Evolutionary conservation across 2,329 filamentous ascomycete genomes (phyloP), one percentile per base, ranked within the genome.

Genomic region (Microdochium paspali): DNA sequence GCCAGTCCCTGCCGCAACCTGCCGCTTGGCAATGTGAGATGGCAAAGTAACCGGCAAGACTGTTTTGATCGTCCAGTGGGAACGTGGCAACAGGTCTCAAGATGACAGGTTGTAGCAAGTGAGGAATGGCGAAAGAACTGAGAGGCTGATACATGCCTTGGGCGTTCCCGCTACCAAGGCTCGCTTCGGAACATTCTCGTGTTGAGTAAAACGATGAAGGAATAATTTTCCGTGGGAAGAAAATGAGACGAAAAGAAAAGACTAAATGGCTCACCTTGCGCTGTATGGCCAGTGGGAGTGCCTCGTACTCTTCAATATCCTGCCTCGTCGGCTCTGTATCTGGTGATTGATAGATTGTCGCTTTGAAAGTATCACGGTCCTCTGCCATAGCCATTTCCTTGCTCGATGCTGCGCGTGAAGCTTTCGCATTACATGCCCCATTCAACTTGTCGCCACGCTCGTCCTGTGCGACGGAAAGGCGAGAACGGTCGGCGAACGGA

Each of bases 261-360:
- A 32, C 28, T 21, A 24, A 26, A 26, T 26, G 23, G 43, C 70
- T 61, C 61, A 76, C 73, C 69, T 76, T 76, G 59, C 70, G 66
- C 52, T 70, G 67, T 21, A 76, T 69, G n/a, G 72, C 71, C 43
- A 71, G 53, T 9, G 73, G 72, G 47, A 76, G 61, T 32, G 70
- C 66, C 53, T 74, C 70, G 55, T 74, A 76, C 54, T 75, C 72
- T 50, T 74, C 71, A 10, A 61, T 44, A 30, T 61, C 57, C 28
- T 54, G 53, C 44, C 66, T 62, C 2, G 71, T 68, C 51, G 70
- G 55, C 40, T 62, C 57, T 44, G 61, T 49, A 49, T 40, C 6
- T 21, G 18, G 18, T 20, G 4, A n/a, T 7, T 21, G 18, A 15
- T n/a, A n/a, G n/a, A n/a, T n/a, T n/a, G n/a, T n/a, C n/a, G n/a